These are phyloP conservation scores for Clarireedia sp. DNA, from an alignment of 2,329 filamentous ascomycete species.

Conservation along the genomic window DNA sequence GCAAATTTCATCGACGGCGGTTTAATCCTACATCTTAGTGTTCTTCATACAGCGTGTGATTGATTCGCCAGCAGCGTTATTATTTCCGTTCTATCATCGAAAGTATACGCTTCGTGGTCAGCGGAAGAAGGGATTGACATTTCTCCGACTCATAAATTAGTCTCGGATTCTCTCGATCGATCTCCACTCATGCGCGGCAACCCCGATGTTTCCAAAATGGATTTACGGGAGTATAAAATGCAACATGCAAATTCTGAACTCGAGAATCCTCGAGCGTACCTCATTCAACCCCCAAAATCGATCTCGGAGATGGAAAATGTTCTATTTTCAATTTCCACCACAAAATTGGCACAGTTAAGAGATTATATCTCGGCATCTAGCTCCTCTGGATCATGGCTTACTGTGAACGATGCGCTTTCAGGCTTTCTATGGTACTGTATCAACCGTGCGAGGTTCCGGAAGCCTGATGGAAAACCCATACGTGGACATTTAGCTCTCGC, in stretches of 20 bases:
- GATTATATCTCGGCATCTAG: neutral
- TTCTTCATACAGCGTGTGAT: slow-evolving; percentile 3
- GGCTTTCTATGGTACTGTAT: neutral
- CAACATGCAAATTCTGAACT: neutral
- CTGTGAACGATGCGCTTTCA: neutral
- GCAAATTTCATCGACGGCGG: slow-evolving; percentile 5
- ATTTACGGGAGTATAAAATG: neutral
- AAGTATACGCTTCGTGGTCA: slow-evolving; percentile 1
- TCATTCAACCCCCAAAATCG: slow-evolving; percentile 1
- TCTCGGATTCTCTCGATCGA: neutral
- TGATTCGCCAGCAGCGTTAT: neutral
- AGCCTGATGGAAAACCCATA: neutral
- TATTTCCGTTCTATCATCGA: neutral
- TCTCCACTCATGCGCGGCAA: slow-evolving; percentile 1
- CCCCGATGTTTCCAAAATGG: neutral
- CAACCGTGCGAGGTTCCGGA: neutral
- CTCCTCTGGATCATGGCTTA: neutral
- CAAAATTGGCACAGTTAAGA: neutral
- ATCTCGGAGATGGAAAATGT: neutral
- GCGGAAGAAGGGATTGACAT: neutral
- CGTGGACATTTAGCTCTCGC: neutral
- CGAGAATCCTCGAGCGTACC: neutral
- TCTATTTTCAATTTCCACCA: neutral
- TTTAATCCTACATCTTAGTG: slow-evolving; percentile 5
- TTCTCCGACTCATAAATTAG: neutral